Percentiles rank a stretch among this genome's conserved stretches.
phyloP scores from a whole-genome alignment of 306 rosid species.

The Canavalia gladiata region DNA sequence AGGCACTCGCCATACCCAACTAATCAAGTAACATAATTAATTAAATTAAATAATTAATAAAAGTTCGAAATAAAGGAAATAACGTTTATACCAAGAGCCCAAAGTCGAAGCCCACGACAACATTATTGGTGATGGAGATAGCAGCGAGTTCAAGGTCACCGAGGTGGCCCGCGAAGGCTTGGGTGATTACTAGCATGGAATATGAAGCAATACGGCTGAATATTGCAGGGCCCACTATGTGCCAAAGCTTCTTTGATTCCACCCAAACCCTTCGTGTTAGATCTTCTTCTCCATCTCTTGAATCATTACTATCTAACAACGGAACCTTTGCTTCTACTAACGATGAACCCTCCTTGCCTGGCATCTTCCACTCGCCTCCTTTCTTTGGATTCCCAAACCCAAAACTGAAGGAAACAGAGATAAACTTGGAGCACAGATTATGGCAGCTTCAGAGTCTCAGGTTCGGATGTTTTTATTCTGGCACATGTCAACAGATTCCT shows the following conservation, averaged over 20 bases:
- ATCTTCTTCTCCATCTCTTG: slow-evolving; percentile 29
- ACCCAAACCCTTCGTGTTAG: slow-evolving; percentile 51
- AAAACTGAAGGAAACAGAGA: neutral
- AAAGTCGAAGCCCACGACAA: slow-evolving; percentile 71
- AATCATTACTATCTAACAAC: slow-evolving; percentile 37
- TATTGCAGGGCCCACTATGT: slow-evolving; percentile 79
- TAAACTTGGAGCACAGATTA: neutral
- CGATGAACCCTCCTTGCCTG: slow-evolving; percentile 42
- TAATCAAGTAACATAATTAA: slow-evolving; percentile 21
- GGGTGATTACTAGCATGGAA: slow-evolving; percentile 73
- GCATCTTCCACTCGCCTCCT: slow-evolving; percentile 19
- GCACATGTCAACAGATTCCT: too few relatives aligned
- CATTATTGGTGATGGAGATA: slow-evolving; percentile 66
- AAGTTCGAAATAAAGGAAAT: too few relatives aligned
- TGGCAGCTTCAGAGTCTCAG: too few relatives aligned
- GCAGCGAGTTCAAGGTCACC: slow-evolving; percentile 83
- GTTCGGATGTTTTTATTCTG: too few relatives aligned
- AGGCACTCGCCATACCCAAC: slow-evolving; percentile 92
- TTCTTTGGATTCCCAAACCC: neutral
- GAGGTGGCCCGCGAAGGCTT: slow-evolving; percentile 81
- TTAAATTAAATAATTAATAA: too few relatives aligned
- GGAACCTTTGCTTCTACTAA: slow-evolving; percentile 56
- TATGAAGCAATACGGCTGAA: slow-evolving; percentile 67
- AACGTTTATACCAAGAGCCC: slow-evolving; percentile 65
- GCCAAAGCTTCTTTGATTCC: slow-evolving; percentile 84